Percentiles rank a stretch among this genome's conserved stretches.
phyloP scores from a whole-genome alignment of 495 filamentous ascomycete species.

The Cairneyella variabilis region DNA sequence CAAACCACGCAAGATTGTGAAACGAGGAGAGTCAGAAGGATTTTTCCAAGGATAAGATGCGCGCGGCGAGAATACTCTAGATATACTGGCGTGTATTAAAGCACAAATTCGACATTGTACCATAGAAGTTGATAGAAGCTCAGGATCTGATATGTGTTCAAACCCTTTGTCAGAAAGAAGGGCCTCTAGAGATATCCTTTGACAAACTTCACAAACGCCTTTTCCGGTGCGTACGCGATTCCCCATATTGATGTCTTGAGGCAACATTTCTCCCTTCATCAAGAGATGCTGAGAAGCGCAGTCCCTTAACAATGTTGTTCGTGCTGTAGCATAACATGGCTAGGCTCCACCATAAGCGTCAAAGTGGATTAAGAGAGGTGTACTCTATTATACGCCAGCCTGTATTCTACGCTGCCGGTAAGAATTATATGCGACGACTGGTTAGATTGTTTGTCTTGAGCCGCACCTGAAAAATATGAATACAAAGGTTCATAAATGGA shows the following conservation, averaged over 20 bases:
- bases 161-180: slow-evolving; percentile 1
- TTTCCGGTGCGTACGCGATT: too few relatives aligned
- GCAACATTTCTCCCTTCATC: neutral
- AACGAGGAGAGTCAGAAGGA: slow-evolving; percentile 5
- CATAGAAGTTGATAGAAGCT: neutral
- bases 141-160: slow-evolving; percentile 3
- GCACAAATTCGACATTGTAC: neutral
- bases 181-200: neutral
- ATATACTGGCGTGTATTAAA: neutral
- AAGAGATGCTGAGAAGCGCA: neutral
- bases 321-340: too few relatives aligned
- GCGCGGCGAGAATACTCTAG: neutral
- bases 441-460: too few relatives aligned
- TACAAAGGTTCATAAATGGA: too few relatives aligned
- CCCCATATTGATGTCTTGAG: neutral
- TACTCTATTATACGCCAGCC: too few relatives aligned
- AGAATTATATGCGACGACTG: too few relatives aligned
- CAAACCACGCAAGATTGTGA: slow-evolving; percentile 5
- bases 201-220: neutral
- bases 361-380: too few relatives aligned
- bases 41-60: neutral
- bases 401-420: too few relatives aligned
- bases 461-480: too few relatives aligned
- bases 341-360: too few relatives aligned
- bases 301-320: neutral